Evolutionary conservation across 2,329 filamentous ascomycete genomes (phyloP).

Genomic region (Paecilomyces sp.): DNA sequence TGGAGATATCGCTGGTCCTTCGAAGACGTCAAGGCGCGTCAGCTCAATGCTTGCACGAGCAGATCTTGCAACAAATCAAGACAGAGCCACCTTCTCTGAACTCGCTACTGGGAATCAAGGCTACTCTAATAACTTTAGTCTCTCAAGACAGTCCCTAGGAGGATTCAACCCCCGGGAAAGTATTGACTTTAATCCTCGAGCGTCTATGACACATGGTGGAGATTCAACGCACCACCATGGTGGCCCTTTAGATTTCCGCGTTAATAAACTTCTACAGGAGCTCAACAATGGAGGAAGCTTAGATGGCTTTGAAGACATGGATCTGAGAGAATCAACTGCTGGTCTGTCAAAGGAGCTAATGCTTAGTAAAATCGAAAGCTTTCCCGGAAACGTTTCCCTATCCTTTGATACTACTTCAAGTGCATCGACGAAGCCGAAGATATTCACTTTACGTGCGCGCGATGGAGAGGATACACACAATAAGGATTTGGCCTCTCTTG

Average conservation of each 20-base stretch:
- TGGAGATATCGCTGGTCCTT: slow-evolving; percentile 45
- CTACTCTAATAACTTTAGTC: slow-evolving; percentile 31
- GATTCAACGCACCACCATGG: slow-evolving; percentile 46
- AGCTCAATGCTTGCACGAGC: slow-evolving; percentile 86
- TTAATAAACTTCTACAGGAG: slow-evolving; percentile 64
- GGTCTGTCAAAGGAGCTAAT: slow-evolving; percentile 66
- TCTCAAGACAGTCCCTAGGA: slow-evolving; percentile 65
- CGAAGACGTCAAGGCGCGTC: slow-evolving; percentile 66
- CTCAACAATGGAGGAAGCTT: slow-evolving; percentile 55
- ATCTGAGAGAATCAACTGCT: slow-evolving; percentile 64
- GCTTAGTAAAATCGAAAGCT: slow-evolving; percentile 62
- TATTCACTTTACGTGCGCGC: slow-evolving; percentile 57
- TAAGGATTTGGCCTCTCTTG: slow-evolving; percentile 24
- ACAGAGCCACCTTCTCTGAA: slow-evolving; percentile 72
- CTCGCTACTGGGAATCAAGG: slow-evolving; percentile 45
- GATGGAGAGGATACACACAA: slow-evolving; percentile 24
- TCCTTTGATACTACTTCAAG: slow-evolving; percentile 20
- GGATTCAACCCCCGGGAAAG: slow-evolving; percentile 59
- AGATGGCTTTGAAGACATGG: slow-evolving; percentile 66
- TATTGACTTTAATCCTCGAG: slow-evolving; percentile 45
- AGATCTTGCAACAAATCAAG: slow-evolving; percentile 78
- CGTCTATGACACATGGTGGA: slow-evolving; percentile 48
- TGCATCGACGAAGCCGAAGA: slow-evolving; percentile 29
- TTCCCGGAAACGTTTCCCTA: slow-evolving; percentile 48
- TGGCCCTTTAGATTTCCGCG: slow-evolving; percentile 60